phyloP scores from a whole-genome alignment of 495 filamentous ascomycete genomes.

The Penicillium manginii region DNA sequence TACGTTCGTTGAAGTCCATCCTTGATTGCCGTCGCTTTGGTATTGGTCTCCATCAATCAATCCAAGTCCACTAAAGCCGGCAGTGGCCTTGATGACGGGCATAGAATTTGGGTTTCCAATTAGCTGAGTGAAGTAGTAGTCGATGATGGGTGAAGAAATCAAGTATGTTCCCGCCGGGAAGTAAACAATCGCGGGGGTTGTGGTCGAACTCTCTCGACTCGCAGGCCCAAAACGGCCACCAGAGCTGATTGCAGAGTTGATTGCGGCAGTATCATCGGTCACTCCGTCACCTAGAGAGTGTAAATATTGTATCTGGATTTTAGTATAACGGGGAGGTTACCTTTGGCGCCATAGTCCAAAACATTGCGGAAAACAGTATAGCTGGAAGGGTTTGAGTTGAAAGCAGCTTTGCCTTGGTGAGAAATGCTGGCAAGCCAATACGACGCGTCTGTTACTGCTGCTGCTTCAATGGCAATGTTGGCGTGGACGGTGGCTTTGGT shows the following conservation, averaged over 20 bases:
- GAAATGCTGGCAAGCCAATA: constrained; percentile 74
- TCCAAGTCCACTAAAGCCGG: constrained; percentile 65
- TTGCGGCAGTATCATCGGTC: constrained; percentile 68
- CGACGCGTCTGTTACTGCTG: constrained; percentile 18
- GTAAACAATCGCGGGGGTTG: constrained; percentile 63
- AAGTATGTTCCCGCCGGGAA: constrained; percentile 67
- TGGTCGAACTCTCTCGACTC: constrained; percentile 51
- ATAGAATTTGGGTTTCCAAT: constrained; percentile 66
- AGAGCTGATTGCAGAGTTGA: constrained; percentile 62
- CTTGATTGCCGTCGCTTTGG: constrained; percentile 41
- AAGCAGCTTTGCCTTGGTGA: constrained; percentile 66
- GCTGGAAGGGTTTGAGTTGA: constrained; percentile 48
- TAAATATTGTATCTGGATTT: background rate
- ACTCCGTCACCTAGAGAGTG: constrained; percentile 55
- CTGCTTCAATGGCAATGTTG: constrained; percentile 21
- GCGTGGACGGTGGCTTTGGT: constrained; percentile 7
- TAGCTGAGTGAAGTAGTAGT: constrained; percentile 68
- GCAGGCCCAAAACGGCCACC: constrained; percentile 55
- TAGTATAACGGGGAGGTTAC: constrained; percentile 23
- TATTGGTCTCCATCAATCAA: constrained; percentile 74
- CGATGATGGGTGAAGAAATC: constrained; percentile 59
- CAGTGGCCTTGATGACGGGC: constrained; percentile 66
- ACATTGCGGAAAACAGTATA: constrained; percentile 82
- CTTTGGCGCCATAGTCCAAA: constrained; percentile 67
- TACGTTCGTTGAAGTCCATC: constrained; percentile 66